A percentile compares a stretch with the other conserved stretches of the same genome.
phyloP scores from a whole-genome alignment of 2,329 filamentous ascomycete genomes.

The Cordyceps cicadae region DNA sequence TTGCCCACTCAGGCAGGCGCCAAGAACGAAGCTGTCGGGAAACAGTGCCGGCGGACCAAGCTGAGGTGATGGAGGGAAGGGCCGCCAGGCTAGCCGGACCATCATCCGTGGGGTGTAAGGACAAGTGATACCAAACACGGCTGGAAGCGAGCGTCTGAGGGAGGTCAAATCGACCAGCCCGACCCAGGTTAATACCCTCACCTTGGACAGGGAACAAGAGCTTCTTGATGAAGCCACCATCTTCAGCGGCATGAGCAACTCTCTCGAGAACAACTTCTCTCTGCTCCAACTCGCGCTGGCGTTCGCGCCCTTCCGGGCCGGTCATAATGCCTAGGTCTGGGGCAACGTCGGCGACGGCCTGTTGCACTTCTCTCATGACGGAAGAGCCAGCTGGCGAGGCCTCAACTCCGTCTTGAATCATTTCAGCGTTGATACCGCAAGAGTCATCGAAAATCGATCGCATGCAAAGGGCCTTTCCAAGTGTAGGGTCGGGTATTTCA shows the following conservation, averaged over 20 bases:
- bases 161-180: slow-evolving; percentile 71
- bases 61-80: slow-evolving; percentile 62
- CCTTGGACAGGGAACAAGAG: slow-evolving; percentile 71
- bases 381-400: slow-evolving; percentile 67
- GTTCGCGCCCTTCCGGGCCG: slow-evolving; percentile 59
- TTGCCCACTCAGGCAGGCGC: slow-evolving; percentile 94
- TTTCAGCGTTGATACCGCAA: slow-evolving; percentile 90
- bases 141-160: slow-evolving; percentile 68
- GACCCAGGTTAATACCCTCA: slow-evolving; percentile 73
- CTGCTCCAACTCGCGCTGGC: slow-evolving; percentile 71
- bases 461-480: slow-evolving; percentile 84
- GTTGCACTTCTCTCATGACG: slow-evolving; percentile 78
- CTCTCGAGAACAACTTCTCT: slow-evolving; percentile 80
- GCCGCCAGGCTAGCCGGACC: slow-evolving; percentile 66
- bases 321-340: slow-evolving; percentile 70
- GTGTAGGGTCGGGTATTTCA: slow-evolving; percentile 68
- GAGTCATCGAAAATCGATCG: slow-evolving; percentile 87
- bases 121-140: slow-evolving; percentile 90
- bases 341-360: slow-evolving; percentile 66
- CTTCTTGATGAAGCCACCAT: slow-evolving; percentile 73
- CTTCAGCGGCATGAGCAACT: slow-evolving; percentile 70
- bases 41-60: slow-evolving; percentile 88
- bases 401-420: slow-evolving; percentile 91
- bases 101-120: slow-evolving; percentile 85
- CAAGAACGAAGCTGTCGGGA: slow-evolving; percentile 89